Evolutionary conservation across 1,284 basidiomycete species (phyloP), one percentile per base, ranked within the genome.

Genomic region (Heterobasidion parviporum): DNA sequence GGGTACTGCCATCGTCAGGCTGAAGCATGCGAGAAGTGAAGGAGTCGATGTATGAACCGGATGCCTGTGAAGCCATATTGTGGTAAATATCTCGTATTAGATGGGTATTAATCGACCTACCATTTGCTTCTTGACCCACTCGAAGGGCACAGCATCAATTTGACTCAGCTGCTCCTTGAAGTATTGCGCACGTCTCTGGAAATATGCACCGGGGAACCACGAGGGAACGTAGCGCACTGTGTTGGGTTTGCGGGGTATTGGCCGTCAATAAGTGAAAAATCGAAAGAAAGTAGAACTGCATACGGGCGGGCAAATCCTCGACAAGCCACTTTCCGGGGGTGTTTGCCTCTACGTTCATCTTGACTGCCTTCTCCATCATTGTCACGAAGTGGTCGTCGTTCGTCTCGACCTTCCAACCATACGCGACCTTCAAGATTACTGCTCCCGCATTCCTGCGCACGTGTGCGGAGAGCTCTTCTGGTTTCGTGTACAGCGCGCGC

Each of bases 171-270:
- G 18, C 48, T 54, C 45, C 49, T 57, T 15, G 50, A 57, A 59
- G 41, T 50, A 10, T 16, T 36, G 41, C 0, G 69, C 71, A 4
- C 64, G 50, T 4, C 64, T 62, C 59, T 75, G 70, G 60, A 76
- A 74, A 1, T 55, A 63, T 15, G 70, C 68, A 9, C 72, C 70
- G 5, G 75, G 74, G 34, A 77, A 66, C 75, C 76, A 77, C 1
- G 58, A 56, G 0, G 76, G 76, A 2, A 78, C 48, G 48, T 66
- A 72, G 36, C 68, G 65, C 35, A 78, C 76, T 78, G 33, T 44
- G 41, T 44, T 44, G 41, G 6, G 16, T 14, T 44, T 16, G 41
- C 16, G 41, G 5, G 5, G 4, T 4, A 26, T 26, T 26, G 26
- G 6, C 15, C 18, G 6, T 50, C 12, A 18, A 14, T 26, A 5